Base-by-base conservation (phyloP, 495 filamentous ascomycete genomes). In the Talaromyces liani region DNA sequence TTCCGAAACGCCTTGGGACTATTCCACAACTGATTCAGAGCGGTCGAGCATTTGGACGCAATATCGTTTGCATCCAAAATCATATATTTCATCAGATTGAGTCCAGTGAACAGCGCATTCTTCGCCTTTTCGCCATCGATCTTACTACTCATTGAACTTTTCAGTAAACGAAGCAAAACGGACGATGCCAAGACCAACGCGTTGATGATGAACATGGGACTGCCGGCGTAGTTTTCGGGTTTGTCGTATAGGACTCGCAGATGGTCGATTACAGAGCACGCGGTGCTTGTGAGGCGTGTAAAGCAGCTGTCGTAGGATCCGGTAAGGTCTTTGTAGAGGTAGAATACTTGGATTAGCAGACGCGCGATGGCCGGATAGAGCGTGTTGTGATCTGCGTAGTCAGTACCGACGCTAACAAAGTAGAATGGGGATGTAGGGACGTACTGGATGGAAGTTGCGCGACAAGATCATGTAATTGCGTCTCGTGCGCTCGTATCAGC, bases 1-100 rank as follows among this genome's bases (percentile, higher is more conserved):
- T 70, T 75, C 22, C 73, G 77, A 54, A 82, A 82, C 6, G 75
- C 76, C 58, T 73, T 80, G 61, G 61, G 69, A 66, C 80, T 82
- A 54, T 76, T 79, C 75, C 77, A 81, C 2, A 81, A 62, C 29
- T 77, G 72, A 29, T 68, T 78, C 47, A 81, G 25, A 1, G 78
- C 58, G 0, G 64, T 69, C 0, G 73, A 69, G 1, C 65, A 71
- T 39, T 75, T 79, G 1, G 74, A 71, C 0, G 74, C 64, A 4
- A 73, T 60, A 41, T 81, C 80, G 6, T 73, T 70, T 22, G 70
- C 75, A 54, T 76, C 74, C 2, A 76, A 66, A 0, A 75, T 73
- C 68, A 76, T 73, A 24, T 74, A 68, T 51, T 75, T 76, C 0
- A 71, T 67, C 14, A 80, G 62, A 57, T 78, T 75, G 49, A 82